These are phyloP conservation scores for Trichophyton mentagrophytes DNA, from an alignment of 2,329 filamentous ascomycete genomes.

Conservation along the genomic window DNA sequence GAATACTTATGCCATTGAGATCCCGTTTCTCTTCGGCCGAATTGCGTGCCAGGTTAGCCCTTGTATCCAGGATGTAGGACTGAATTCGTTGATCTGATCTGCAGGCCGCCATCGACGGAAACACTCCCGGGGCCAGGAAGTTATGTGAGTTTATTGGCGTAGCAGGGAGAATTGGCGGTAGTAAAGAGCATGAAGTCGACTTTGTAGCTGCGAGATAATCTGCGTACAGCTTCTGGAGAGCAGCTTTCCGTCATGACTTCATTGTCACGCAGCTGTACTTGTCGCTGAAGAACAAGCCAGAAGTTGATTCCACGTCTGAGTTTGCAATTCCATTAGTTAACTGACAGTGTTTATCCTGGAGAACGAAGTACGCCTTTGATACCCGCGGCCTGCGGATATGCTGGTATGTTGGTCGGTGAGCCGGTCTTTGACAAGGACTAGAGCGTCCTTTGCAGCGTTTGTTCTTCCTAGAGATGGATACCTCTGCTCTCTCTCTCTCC, in stretches of 20 bases:
- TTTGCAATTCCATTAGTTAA: background rate
- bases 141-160: background rate
- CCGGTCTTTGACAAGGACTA: background rate
- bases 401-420: background rate
- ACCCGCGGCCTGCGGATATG: background rate
- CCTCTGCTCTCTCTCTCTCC: too few relatives aligned
- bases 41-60: constrained; percentile 13
- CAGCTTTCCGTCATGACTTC: background rate
- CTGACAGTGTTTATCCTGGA: background rate
- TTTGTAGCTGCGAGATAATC: background rate
- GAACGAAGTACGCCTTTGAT: background rate
- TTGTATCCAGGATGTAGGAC: background rate
- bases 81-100: background rate
- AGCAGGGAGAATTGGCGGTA: background rate
- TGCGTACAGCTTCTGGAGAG: background rate
- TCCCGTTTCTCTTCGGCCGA: constrained; percentile 27
- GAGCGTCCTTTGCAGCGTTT: background rate
- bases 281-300: background rate
- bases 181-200: background rate
- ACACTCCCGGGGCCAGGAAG: background rate
- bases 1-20: constrained; percentile 30
- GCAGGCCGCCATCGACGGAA: background rate
- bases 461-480: background rate
- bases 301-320: background rate
- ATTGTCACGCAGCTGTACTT: too few relatives aligned